Evolutionary conservation across 768 basidiomycete genomes (phyloP).

Genomic region (Brasilioporus rufonigricans): DNA sequence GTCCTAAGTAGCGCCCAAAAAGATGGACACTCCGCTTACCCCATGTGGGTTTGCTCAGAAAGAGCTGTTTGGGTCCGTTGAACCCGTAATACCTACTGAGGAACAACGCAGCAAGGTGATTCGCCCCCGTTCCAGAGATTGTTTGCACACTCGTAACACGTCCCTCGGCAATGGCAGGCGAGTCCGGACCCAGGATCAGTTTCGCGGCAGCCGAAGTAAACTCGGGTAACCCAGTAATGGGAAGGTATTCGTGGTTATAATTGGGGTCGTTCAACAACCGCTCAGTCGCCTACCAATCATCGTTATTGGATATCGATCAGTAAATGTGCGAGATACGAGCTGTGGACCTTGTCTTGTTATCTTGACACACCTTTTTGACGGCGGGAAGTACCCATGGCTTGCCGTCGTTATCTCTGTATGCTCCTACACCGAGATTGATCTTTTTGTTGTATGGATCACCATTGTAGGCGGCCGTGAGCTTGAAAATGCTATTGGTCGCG

Average conservation of each 20-base stretch:
- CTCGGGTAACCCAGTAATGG: conserved; percentile 83
- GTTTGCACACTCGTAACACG: conserved; percentile 86
- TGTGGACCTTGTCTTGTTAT: neutral
- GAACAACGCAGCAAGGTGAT: conserved; percentile 89
- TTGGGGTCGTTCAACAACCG: conserved; percentile 64
- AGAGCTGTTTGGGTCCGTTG: conserved; percentile 63
- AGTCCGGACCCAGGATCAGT: conserved; percentile 74
- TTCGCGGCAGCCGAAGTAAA: conserved; percentile 81
- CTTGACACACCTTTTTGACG: conserved; percentile 70
- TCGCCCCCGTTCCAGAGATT: conserved; percentile 94
- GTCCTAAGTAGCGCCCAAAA: neutral
- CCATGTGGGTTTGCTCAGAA: conserved; percentile 94
- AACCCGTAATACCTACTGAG: conserved; percentile 77
- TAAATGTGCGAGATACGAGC: neutral
- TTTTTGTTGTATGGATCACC: conserved; percentile 72
- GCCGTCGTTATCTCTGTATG: conserved; percentile 83
- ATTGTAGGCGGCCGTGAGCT: conserved; percentile 88
- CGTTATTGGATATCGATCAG: neutral
- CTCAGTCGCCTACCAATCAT: conserved; percentile 58
- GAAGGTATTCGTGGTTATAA: conserved; percentile 90
- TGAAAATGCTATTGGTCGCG: conserved; percentile 68
- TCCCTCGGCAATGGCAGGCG: conserved; percentile 64
- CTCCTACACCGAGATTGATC: conserved; percentile 91
- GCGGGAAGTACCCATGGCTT: conserved; percentile 94
- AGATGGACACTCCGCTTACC: conserved; percentile 45